phyloP scores from a whole-genome alignment of 1,284 basidiomycete species.

The Ganoderma boninense region DNA sequence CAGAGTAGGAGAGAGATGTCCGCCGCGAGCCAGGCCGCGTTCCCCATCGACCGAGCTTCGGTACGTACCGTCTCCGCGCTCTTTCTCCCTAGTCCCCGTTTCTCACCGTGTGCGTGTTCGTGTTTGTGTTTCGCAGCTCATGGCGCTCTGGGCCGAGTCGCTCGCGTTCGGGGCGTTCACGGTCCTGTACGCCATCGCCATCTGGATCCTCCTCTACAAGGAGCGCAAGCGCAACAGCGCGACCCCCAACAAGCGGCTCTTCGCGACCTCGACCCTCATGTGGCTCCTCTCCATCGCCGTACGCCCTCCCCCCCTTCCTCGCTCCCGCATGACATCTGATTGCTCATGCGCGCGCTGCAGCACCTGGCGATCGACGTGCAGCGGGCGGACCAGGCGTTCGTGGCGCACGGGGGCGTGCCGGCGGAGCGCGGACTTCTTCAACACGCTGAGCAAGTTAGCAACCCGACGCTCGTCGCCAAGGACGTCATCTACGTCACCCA shows the following conservation, averaged over 20 bases:
- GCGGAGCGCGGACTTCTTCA: constrained; percentile 25
- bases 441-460: constrained; percentile 17
- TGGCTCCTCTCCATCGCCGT: constrained; percentile 27
- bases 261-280: constrained; percentile 31
- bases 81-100: background rate
- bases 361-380: constrained; percentile 28
- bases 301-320: background rate
- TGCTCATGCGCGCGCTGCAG: constrained; percentile 11
- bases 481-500: constrained; percentile 31
- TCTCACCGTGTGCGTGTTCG: too few relatives aligned
- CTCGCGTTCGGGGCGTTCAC: constrained; percentile 32
- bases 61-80: too few relatives aligned
- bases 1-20: constrained; percentile 16
- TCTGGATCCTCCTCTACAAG: constrained; percentile 34
- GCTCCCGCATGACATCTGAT: too few relatives aligned
- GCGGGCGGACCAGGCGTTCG: constrained; percentile 27
- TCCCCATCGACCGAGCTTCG: constrained; percentile 20
- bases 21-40: constrained; percentile 10
- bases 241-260: constrained; percentile 28
- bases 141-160: constrained; percentile 29
- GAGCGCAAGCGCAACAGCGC: constrained; percentile 24
- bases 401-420: constrained; percentile 18
- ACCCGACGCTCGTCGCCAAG: constrained; percentile 31
- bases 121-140: constrained; percentile 7
- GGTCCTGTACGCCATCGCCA: constrained; percentile 30